These are phyloP conservation scores for Coemansia brasiliensis DNA, from an alignment of 192 early-diverging fungal genomes.

Conservation along the genomic window DNA sequence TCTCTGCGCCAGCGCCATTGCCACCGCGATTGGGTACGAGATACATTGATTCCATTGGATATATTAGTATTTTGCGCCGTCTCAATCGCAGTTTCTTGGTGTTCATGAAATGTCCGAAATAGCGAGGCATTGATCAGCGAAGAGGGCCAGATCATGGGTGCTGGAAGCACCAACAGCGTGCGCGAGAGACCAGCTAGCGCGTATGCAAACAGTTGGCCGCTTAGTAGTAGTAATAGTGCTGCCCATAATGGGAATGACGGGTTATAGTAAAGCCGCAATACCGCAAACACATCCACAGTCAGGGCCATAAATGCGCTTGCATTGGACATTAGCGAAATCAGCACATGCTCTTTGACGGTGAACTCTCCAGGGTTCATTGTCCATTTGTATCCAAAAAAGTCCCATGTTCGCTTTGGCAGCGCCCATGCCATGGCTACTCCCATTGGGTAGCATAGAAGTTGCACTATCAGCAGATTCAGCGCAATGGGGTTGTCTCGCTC, in stretches of 20 bases:
- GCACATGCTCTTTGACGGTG: constrained; percentile 85
- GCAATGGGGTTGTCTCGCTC: constrained; percentile 82
- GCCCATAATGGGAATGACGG: constrained; percentile 63
- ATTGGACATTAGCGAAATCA: constrained; percentile 80
- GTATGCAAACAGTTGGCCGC: constrained; percentile 67
- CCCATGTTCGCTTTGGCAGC: constrained; percentile 59
- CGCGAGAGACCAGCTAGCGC: constrained; percentile 73
- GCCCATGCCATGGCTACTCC: constrained; percentile 66
- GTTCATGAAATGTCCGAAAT: constrained; percentile 76
- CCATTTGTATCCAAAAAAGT: constrained; percentile 58
- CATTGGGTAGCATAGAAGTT: constrained; percentile 74
- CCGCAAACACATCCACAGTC: constrained; percentile 72
- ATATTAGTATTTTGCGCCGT: not conserved
- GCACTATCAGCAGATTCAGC: constrained; percentile 68
- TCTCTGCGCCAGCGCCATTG: constrained; percentile 14
- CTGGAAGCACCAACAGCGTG: constrained; percentile 76
- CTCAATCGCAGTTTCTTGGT: constrained; percentile 14
- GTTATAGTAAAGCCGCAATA: constrained; percentile 67
- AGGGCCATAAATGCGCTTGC: constrained; percentile 69
- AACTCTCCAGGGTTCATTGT: constrained; percentile 81
- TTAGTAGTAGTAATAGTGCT: constrained; percentile 66
- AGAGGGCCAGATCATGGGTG: constrained; percentile 87
- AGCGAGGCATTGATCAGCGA: constrained; percentile 75
- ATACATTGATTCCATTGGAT: not conserved
- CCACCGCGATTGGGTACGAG: not conserved